Conservation (phyloP, 2,329 filamentous ascomycete genomes). For the Colletotrichum orchidophilum region DNA sequence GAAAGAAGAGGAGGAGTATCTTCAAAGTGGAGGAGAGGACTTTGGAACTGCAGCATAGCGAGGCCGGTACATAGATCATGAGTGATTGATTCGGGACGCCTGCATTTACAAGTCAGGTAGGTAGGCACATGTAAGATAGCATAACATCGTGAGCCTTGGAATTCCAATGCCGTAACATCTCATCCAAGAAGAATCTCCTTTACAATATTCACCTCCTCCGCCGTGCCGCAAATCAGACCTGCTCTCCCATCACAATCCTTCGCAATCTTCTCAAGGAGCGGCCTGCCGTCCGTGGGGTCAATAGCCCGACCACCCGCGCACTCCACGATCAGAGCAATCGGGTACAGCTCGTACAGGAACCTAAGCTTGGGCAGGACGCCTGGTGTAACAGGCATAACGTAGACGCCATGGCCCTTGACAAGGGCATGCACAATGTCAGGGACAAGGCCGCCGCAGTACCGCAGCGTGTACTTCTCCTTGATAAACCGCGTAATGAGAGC, state of each 20-base stretch:
- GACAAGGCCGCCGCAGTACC: conserved; percentile 69
- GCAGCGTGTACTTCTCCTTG: conserved; percentile 63
- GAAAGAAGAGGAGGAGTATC: too few species aligned
- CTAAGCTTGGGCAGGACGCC: conserved; percentile 65
- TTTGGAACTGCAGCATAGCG: too few species aligned
- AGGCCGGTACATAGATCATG: too few species aligned
- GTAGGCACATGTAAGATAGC: too few species aligned
- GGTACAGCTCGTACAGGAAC: conserved; percentile 66
- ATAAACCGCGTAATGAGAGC: conserved; percentile 60
- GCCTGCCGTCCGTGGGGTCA: conserved; percentile 54
- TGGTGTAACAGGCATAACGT: conserved; percentile 64
- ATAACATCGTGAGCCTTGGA: too few species aligned
- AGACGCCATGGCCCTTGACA: conserved; percentile 70
- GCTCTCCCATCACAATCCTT: conserved; percentile 58
- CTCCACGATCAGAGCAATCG: conserved; percentile 68
- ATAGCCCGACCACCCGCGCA: conserved; percentile 67
- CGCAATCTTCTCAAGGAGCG: conserved; percentile 51
- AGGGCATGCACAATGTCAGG: conserved; percentile 69
- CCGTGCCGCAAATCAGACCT: conserved; percentile 60
- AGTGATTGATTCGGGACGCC: too few species aligned
- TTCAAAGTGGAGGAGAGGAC: too few species aligned
- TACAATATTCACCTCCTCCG: conserved; percentile 55
- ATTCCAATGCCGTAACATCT: not conserved
- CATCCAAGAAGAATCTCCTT: conserved; percentile 35
- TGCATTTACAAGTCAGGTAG: too few species aligned